These are phyloP conservation scores for Didymosphaeria variabile DNA, from an alignment of 2,329 filamentous ascomycete genomes.

Conservation along the genomic window DNA sequence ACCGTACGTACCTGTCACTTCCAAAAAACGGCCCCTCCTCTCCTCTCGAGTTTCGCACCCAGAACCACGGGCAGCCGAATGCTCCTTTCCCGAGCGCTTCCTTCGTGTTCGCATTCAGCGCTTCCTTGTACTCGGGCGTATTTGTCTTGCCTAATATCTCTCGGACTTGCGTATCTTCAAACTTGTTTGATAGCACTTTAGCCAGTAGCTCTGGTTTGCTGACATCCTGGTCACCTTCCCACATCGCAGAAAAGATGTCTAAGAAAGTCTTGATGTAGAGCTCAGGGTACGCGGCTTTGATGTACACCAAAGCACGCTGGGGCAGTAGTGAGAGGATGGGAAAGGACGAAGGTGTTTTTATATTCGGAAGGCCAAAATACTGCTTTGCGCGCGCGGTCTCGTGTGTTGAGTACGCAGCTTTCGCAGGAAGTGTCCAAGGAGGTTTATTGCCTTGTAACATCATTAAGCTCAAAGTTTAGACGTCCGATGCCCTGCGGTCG, in stretches of 20 bases:
- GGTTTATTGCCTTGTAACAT: constrained; percentile 71
- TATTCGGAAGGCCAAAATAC: constrained; percentile 58
- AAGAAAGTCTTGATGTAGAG: constrained; percentile 62
- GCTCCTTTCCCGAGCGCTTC: constrained; percentile 71
- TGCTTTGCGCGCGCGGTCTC: constrained; percentile 60
- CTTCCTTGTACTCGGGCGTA: constrained; percentile 61
- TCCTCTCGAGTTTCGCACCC: constrained; percentile 68
- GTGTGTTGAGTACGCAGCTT: constrained; percentile 66
- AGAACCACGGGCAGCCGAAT: constrained; percentile 81
- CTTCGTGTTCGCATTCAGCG: constrained; percentile 67
- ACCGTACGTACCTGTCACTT: constrained; percentile 68
- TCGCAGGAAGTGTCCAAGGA: constrained; percentile 75
- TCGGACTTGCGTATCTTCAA: constrained; percentile 62
- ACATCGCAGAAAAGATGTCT: constrained; percentile 68
- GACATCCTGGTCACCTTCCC: constrained; percentile 68
- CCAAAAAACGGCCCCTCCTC: constrained; percentile 77
- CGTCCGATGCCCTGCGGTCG: not conserved
- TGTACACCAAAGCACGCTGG: constrained; percentile 71
- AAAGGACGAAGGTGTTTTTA: constrained; percentile 60
- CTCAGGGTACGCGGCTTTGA: constrained; percentile 66
- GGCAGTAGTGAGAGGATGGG: constrained; percentile 66
- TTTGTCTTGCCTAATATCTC: constrained; percentile 64
- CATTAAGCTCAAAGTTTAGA: constrained; percentile 7
- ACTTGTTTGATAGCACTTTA: constrained; percentile 56
- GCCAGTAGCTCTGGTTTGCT: constrained; percentile 65